phyloP scores from a whole-genome alignment of 2,329 filamentous ascomycete species.

The Paecilomyces niveus region DNA sequence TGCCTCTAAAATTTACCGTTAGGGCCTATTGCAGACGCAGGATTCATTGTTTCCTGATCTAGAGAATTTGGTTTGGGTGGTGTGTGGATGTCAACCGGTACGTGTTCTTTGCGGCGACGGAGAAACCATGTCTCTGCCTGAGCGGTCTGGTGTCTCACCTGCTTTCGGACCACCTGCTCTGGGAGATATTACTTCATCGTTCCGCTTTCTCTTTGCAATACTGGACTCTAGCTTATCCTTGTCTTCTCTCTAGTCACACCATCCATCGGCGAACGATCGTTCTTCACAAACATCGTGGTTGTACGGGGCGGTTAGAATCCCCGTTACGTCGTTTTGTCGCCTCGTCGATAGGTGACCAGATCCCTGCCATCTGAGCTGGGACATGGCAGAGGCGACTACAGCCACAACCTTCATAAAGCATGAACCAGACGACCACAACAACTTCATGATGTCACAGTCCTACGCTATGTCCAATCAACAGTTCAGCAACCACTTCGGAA shows the following conservation, averaged over 20 bases:
- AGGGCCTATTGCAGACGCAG: not conserved
- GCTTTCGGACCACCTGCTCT: not conserved
- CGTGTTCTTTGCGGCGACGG: not conserved
- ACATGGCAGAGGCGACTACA: constrained; percentile 49
- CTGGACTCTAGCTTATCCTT: not conserved
- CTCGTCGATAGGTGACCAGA: not conserved
- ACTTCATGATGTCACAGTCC: constrained; percentile 45
- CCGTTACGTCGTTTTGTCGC: not conserved
- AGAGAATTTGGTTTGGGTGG: not conserved
- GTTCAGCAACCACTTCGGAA: constrained; percentile 43
- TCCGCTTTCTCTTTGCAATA: constrained; percentile 5
- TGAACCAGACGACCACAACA: constrained; percentile 58
- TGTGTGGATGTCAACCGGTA: not conserved
- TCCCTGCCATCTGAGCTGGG: constrained; percentile 6
- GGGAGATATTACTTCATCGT: constrained; percentile 11
- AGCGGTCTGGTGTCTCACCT: not conserved
- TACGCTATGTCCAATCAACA: constrained; percentile 47
- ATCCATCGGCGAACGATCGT: not conserved
- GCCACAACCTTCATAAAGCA: constrained; percentile 54
- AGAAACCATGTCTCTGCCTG: not conserved
- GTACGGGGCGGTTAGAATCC: not conserved
- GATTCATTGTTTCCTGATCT: not conserved
- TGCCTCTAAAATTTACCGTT: not conserved
- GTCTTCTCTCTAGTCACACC: not conserved
- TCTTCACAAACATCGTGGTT: not conserved